Base-by-base conservation (phyloP, 805 yeast genomes). In the Myxozyma melibiosi region DNA sequence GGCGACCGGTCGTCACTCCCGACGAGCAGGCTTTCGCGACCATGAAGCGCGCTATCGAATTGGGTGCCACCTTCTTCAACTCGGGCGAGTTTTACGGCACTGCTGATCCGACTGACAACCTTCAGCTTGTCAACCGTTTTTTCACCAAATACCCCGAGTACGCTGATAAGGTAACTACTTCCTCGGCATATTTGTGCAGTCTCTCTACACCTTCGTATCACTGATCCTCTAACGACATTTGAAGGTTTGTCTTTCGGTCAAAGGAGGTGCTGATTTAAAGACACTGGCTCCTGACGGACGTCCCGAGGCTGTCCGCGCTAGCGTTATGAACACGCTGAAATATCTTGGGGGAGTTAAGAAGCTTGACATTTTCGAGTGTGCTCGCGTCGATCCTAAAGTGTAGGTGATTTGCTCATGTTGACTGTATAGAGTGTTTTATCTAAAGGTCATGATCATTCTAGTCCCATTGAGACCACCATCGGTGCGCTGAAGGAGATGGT, bases 311-410 rank as follows among this genome's bases (percentile, higher is more conserved):
- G 53, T 59, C 6, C 55, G 58, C 28, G 8, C 24, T 6, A 59
- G 63, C 38, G 61, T 59, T 2, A 38, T 25, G 46, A 57, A 56
- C 24, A 40, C 24, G 16, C 7, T 45, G 81, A 41, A 35, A n/a
- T 34, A 37, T 24, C 58, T 59, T 20, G 63, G 56, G 7, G 83
- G n/a, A 71, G 79, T 24, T 68, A 74, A 55, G 84, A 78, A 51
- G 70, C 72, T 25, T 73, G 89, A 84, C 53, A 66, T 86, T 51
- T 90, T 81, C 70, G 90, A 87, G 67, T 78, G 83, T 31, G 90
- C 95, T 1, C 82, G 97, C 69, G 75, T 88, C 35, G 91, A 85
- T 65, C 72, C 71, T 2, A 73, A 67, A 0, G 61, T 57, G 60
- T 55, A 51, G 8, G 58, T 31, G 27, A 20, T 9, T 11, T 28